Evolutionary conservation across 108 stramenopile species (phyloP).

Genomic region (Nannochloropsis granulata): DNA sequence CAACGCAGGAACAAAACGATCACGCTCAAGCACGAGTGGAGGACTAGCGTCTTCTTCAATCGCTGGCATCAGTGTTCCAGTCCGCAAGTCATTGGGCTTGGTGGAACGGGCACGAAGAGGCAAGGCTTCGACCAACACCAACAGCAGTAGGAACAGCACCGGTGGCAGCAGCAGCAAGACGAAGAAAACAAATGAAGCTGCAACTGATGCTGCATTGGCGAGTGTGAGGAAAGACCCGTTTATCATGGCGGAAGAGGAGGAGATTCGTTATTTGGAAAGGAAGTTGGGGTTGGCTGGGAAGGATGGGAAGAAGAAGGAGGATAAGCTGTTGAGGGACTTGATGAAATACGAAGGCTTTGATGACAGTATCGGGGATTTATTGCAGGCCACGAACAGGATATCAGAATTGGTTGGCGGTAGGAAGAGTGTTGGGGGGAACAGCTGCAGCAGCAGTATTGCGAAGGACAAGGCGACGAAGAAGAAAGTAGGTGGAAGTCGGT

Average conservation of each 20-base stretch:
- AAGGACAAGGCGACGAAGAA: too few relatives aligned
- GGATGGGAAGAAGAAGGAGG: not conserved
- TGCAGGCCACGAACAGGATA: not conserved
- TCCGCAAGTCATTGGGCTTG: not conserved
- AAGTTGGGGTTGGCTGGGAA: not conserved
- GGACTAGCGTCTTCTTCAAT: not conserved
- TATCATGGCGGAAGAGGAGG: not conserved
- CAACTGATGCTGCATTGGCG: not conserved
- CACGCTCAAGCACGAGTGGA: not conserved
- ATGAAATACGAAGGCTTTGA: not conserved
- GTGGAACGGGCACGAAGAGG: not conserved
- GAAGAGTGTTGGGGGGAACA: not conserved
- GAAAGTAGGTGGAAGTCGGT: not conserved
- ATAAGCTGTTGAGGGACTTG: not conserved
- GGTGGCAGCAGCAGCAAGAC: not conserved
- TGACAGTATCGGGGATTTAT: not conserved
- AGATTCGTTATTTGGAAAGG: not conserved
- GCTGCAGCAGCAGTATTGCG: not conserved
- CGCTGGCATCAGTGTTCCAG: not conserved
- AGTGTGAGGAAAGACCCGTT: not conserved
- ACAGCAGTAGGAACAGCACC: not conserved
- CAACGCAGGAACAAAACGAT: too few relatives aligned
- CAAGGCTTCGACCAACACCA: not conserved
- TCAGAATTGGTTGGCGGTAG: not conserved
- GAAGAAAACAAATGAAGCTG: not conserved